Evolutionary conservation across 148 eudicot species (phyloP), one percentile per base, ranked within the genome.

Genomic region (Fagopyrum homotropicum): DNA sequence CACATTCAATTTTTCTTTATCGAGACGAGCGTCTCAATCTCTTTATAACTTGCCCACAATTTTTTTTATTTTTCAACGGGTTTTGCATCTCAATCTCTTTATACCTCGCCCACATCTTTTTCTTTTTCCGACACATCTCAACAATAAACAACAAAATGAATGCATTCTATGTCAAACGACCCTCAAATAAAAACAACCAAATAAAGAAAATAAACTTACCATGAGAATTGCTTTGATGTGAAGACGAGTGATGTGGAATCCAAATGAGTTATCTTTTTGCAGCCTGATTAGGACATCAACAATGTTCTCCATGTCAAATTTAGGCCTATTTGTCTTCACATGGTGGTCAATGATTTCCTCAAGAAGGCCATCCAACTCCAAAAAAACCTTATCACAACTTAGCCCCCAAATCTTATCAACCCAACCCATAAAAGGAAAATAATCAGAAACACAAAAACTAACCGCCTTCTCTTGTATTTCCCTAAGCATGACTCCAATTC

Each of bases 181-280:
- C 11, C 15, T 51, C 15, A 52, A n/a, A 54, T 14, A 54, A 7
- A 14, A 15, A 54, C 7, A 54, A 22, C 26, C 59, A 5, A 17
- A 19, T 17, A 19, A 26, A 57, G 22, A 57, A 6, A 7, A 1
- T 22, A 22, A 57, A 57, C 63, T 17, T 83, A 80, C 83, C 85
- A 83, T 77, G 45, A 83, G 52, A 0, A 72, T 54, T 35, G 80
- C 85, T 43, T 83, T 80, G 73, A 83, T 49, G 48, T 83, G 79
- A 19, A 80, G 76, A 49, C 14, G 9, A 8, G 83, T 80, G 51
- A 77, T 48, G 15, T 75, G 55, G 16, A 54, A 15, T 12, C 77
- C 60, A 45, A 72, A 59, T 8, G 64, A 54, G 15, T 22, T 19
- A 2, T 83, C 75, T 14, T 72, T 57, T 10, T 19, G 44, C 10